Evolutionary conservation across 305 asterid genomes (phyloP).

Genomic region (Fraxinus velutina): DNA sequence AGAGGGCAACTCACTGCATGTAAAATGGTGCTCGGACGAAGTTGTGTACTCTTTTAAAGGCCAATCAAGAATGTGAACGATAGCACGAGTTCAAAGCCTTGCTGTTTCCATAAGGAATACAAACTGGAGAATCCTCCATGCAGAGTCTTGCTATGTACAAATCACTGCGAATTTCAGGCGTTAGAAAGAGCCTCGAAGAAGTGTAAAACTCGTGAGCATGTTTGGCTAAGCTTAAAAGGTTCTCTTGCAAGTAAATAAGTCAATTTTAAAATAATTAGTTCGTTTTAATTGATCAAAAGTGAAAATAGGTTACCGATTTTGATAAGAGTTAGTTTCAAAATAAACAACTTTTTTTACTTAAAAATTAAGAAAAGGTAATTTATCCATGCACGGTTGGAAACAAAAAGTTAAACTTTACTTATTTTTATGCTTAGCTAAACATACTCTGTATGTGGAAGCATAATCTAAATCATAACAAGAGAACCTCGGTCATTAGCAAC

Average conservation of each 20-base stretch:
- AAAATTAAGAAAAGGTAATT: neutral
- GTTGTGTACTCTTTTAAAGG: slow-evolving; percentile 18
- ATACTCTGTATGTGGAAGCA: slow-evolving; percentile 28
- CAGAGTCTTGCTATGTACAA: slow-evolving; percentile 60
- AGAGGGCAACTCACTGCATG: slow-evolving; percentile 20
- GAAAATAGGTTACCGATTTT: neutral
- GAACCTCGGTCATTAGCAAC: slow-evolving; percentile 87
- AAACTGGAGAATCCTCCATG: slow-evolving; percentile 27
- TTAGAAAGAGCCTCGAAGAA: slow-evolving; percentile 49
- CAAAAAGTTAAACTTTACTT: neutral
- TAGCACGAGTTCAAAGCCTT: slow-evolving; percentile 14
- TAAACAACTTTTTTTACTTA: neutral
- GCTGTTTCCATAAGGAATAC: slow-evolving; percentile 13
- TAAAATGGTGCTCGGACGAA: slow-evolving; percentile 3
- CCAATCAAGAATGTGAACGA: slow-evolving; percentile 14
- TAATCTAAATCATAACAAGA: slow-evolving; percentile 68
- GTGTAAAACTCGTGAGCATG: slow-evolving; percentile 7
- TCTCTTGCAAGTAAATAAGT: neutral
- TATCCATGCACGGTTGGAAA: neutral
- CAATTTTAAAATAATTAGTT: neutral
- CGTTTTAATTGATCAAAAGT: neutral
- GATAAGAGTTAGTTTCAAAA: slow-evolving; percentile 4
- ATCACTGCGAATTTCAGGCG: slow-evolving; percentile 56
- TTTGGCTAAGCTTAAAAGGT: neutral
- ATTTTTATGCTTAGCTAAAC: neutral